phyloP scores from a whole-genome alignment of 257 asterid species.

The Gentiana straminea region DNA sequence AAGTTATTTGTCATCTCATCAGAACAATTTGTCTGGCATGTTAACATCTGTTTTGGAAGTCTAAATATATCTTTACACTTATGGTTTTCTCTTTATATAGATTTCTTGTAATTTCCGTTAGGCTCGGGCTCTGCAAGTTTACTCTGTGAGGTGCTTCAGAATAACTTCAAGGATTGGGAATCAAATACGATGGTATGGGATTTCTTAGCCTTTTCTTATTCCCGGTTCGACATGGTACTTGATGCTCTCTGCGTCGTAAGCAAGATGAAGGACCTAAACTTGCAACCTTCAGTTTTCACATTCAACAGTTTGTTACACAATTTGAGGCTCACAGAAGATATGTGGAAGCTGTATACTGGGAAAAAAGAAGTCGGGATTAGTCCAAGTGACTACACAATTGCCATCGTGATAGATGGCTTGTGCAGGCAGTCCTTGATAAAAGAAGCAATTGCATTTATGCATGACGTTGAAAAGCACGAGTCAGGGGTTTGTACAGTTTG shows the following conservation, averaged over 20 bases:
- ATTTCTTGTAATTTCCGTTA: constrained; percentile 42
- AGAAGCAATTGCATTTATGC: constrained; percentile 51
- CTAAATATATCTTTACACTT: constrained; percentile 16
- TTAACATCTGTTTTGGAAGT: background rate
- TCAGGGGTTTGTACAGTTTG: constrained; percentile 38
- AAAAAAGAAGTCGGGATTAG: constrained; percentile 32
- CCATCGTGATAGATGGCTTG: constrained; percentile 58
- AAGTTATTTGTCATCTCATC: too few relatives aligned
- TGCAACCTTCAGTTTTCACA: constrained; percentile 49
- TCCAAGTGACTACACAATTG: constrained; percentile 43
- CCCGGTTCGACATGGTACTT: constrained; percentile 41
- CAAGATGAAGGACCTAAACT: constrained; percentile 51
- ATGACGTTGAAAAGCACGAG: constrained; percentile 24
- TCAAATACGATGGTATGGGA: constrained; percentile 56
- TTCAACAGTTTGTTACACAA: constrained; percentile 55
- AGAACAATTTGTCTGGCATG: background rate
- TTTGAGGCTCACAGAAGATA: constrained; percentile 41
- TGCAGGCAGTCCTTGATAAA: constrained; percentile 52
- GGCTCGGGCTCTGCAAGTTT: constrained; percentile 74
- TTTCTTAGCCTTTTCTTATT: constrained; percentile 52
- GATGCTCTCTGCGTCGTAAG: constrained; percentile 57
- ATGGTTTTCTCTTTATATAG: constrained; percentile 32
- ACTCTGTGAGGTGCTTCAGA: constrained; percentile 49
- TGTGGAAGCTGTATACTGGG: constrained; percentile 43
- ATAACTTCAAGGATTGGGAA: constrained; percentile 36